Evolutionary conservation across 176 grass and related monocot species (phyloP).

Genomic region (Ampelocalamus luodianensis): DNA sequence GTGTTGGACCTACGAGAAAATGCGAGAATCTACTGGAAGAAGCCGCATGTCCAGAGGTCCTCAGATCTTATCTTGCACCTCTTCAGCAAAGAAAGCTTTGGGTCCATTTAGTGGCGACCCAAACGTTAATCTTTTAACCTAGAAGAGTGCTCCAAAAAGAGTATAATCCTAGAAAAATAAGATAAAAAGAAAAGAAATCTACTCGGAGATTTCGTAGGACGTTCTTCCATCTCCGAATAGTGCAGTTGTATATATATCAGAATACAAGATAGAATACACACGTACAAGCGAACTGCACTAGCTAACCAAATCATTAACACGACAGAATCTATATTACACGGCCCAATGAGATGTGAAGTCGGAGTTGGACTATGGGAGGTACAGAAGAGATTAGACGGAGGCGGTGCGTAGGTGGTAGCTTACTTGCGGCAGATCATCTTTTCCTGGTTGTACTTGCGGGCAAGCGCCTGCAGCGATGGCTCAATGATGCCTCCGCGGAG

Average conservation of each 20-base stretch:
- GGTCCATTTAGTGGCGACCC: background rate
- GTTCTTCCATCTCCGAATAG: too few species aligned
- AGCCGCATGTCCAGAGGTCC: background rate
- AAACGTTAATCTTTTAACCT: background rate
- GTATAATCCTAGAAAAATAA: background rate
- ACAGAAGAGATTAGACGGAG: background rate
- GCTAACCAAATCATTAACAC: background rate
- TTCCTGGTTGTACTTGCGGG: slow-evolving; percentile 65
- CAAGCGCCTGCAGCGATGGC: slow-evolving; percentile 52
- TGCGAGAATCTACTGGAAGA: slow-evolving; percentile 5
- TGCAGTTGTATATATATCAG: background rate
- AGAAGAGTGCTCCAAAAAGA: background rate
- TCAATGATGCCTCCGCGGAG: slow-evolving; percentile 74
- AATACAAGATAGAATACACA: background rate
- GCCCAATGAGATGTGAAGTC: background rate
- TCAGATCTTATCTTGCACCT: background rate
- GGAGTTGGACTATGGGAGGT: background rate
- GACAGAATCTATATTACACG: background rate
- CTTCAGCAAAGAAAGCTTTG: background rate
- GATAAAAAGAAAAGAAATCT: background rate
- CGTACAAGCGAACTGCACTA: background rate
- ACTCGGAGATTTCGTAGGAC: background rate
- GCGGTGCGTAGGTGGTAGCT: background rate
- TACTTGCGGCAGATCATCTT: slow-evolving; percentile 89
- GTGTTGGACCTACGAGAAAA: background rate